These are phyloP conservation scores for Leucocoprinus sp. DNA, from an alignment of 768 basidiomycete species.

Conservation along the genomic window DNA sequence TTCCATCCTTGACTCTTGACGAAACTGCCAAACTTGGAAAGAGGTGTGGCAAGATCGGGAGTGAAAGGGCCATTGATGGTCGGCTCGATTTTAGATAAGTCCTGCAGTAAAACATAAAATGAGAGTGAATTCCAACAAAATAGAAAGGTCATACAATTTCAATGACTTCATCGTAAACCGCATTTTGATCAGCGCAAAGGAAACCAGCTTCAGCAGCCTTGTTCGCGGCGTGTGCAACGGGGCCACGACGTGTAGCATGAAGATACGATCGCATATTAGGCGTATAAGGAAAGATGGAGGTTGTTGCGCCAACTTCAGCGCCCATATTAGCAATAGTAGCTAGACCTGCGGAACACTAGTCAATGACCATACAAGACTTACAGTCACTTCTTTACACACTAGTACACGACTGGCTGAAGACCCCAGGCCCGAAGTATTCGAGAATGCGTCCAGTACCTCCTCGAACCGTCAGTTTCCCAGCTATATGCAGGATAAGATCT, in stretches of 20 bases:
- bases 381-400: conserved; percentile 36
- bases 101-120: conserved; percentile 34
- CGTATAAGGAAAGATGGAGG: conserved; percentile 96
- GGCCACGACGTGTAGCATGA: conserved; percentile 77
- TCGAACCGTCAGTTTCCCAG: conserved; percentile 88
- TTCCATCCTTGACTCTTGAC: conserved; percentile 87
- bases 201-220: conserved; percentile 71
- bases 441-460: conserved; percentile 95
- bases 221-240: conserved; percentile 84
- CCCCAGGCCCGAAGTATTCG: conserved; percentile 95
- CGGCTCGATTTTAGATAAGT: conserved; percentile 83
- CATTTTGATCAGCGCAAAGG: conserved; percentile 75
- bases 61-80: conserved; percentile 97
- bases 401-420: conserved; percentile 84
- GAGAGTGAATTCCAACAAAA: conserved; percentile 1
- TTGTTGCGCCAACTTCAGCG: conserved; percentile 99
- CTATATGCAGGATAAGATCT: conserved; percentile 90
- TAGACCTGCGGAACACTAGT: conserved; percentile 39
- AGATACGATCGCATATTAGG: conserved; percentile 85
- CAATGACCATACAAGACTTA: not conserved
- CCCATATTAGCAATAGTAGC: conserved; percentile 99
- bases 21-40: conserved; percentile 80
- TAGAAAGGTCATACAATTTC: conserved; percentile 59
- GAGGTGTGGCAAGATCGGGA: conserved; percentile 89
- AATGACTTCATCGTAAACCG: conserved; percentile 91